A percentile compares a stretch with the other conserved stretches of the same genome.
Evolutionary conservation across 2,329 filamentous ascomycete species (phyloP).

Genomic region (Macrophomina pseudophaseolina): DNA sequence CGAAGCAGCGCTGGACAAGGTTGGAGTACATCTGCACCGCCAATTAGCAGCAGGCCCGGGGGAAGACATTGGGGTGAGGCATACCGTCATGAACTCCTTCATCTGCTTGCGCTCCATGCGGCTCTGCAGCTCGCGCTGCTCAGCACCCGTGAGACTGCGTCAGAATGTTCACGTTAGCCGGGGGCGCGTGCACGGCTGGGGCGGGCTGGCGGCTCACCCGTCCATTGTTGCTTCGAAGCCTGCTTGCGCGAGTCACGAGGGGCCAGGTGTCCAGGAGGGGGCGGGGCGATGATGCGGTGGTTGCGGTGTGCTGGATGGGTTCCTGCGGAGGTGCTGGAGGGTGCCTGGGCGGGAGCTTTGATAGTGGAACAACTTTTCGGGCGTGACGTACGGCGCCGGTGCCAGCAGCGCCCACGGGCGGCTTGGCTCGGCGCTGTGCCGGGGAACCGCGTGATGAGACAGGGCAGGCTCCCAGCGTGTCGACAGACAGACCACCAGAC

Average conservation of each 20-base stretch:
- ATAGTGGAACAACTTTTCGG: slow-evolving; percentile 22
- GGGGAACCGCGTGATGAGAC: slow-evolving; percentile 23
- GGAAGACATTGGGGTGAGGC: slow-evolving; percentile 45
- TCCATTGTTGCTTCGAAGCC: slow-evolving; percentile 32
- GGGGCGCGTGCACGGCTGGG: neutral
- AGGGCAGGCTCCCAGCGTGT: neutral
- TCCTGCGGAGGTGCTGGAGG: slow-evolving; percentile 7
- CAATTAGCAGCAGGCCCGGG: slow-evolving; percentile 26
- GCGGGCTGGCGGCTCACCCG: slow-evolving; percentile 28
- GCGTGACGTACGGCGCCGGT: slow-evolving; percentile 19
- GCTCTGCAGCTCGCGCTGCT: slow-evolving; percentile 90
- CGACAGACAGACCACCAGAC: slow-evolving; percentile 10
- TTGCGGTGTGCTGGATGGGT: slow-evolving; percentile 13
- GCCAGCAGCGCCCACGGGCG: neutral
- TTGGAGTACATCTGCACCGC: slow-evolving; percentile 68
- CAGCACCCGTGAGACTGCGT: slow-evolving; percentile 70
- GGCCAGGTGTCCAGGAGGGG: slow-evolving; percentile 12
- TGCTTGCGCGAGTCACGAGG: slow-evolving; percentile 18
- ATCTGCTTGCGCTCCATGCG: slow-evolving; percentile 98
- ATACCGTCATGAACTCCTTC: slow-evolving; percentile 97
- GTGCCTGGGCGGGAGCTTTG: slow-evolving; percentile 19
- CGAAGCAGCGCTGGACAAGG: slow-evolving; percentile 89
- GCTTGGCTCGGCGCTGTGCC: slow-evolving; percentile 17
- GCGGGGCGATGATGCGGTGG: slow-evolving; percentile 14
- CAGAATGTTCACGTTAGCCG: slow-evolving; percentile 20